Conservation (phyloP, 345 rosid genomes). For the Eutrema heterophyllum region DNA sequence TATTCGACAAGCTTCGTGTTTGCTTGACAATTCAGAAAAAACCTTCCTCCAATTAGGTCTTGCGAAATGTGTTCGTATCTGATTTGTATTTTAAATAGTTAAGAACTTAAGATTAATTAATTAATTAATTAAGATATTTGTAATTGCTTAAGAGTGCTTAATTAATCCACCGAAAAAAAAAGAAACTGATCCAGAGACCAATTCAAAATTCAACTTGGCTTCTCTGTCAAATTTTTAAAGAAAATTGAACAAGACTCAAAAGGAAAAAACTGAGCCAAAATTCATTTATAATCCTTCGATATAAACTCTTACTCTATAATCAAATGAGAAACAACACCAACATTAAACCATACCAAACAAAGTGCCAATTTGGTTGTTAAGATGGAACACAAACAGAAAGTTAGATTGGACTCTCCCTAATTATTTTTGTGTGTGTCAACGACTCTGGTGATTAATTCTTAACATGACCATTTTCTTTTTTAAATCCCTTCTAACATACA, state of each 20-base stretch:
- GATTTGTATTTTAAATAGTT: not conserved
- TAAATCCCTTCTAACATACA: not conserved
- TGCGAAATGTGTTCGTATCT: slow-evolving; percentile 95
- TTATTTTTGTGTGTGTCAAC: not conserved
- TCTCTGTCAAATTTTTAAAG: not conserved
- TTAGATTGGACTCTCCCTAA: not conserved
- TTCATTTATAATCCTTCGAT: not conserved
- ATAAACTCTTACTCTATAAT: not conserved
- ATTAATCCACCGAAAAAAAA: not conserved
- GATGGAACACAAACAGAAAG: not conserved
- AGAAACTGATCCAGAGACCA: not conserved
- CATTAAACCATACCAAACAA: not conserved
- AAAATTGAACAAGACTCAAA: not conserved
- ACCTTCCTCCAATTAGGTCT: slow-evolving; percentile 97
- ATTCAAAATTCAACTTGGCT: not conserved
- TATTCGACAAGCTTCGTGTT: slow-evolving; percentile 61
- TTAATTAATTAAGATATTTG: not conserved
- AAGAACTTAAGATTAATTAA: not conserved
- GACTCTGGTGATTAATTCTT: not conserved
- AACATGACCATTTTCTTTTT: not conserved
- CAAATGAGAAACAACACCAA: not conserved
- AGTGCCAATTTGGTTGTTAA: not conserved
- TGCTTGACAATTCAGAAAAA: slow-evolving; percentile 52
- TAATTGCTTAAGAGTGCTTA: not conserved
- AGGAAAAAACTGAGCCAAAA: not conserved